A percentile compares a stretch with the other conserved stretches of the same genome.
Conservation (phyloP, 1,139 yeast species). For the Pichia kudriavzevii region DNA sequence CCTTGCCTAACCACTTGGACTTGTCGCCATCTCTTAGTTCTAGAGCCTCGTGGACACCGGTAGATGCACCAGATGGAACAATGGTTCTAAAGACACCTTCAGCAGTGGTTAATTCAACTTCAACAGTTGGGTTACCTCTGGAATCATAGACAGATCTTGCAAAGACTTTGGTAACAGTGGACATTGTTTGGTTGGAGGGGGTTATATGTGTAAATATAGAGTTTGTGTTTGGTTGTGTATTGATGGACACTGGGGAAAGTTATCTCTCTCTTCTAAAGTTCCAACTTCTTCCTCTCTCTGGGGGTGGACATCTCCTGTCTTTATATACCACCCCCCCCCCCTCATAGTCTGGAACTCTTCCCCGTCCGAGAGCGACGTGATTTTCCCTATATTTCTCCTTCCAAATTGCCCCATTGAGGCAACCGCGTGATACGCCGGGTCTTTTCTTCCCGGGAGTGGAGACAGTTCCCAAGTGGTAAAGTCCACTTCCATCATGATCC, state of each 20-base stretch:
- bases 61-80: constrained; percentile 96
- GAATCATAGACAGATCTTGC: constrained; percentile 96
- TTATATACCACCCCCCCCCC: neutral
- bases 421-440: neutral
- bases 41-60: constrained; percentile 91
- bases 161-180: constrained; percentile 48
- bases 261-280: too few species aligned
- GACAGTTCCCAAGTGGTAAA: neutral
- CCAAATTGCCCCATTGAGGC: too few species aligned
- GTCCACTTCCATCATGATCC: too few species aligned
- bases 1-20: constrained; percentile 92
- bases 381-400: too few species aligned
- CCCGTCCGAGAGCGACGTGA: neutral
- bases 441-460: neutral
- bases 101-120: constrained; percentile 83
- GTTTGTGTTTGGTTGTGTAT: neutral
- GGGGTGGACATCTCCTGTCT: neutral
- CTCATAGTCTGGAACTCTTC: neutral
- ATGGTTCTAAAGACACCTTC: constrained; percentile 86
- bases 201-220: neutral
- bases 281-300: neutral
- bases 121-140: constrained; percentile 97
- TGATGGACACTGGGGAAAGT: neutral
- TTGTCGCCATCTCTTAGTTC: constrained; percentile 95
- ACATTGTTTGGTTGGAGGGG: constrained; percentile 13